Conservation (phyloP, 768 basidiomycete genomes). For the Clitopilus hobsonii region DNA sequence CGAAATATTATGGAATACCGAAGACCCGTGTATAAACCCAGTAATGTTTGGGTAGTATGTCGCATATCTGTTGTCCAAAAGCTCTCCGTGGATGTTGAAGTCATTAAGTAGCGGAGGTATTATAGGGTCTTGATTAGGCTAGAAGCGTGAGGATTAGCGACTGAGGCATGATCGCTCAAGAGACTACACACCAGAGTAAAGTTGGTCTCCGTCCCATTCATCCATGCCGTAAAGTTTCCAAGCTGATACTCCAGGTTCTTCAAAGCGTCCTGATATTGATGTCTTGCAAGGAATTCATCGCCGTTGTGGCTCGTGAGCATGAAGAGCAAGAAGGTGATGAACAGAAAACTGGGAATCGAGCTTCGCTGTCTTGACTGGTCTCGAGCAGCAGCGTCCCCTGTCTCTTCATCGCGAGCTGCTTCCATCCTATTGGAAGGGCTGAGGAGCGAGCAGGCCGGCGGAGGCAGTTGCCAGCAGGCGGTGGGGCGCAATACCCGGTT, state of each 20-base stretch:
- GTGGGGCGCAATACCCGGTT: constrained; percentile 4
- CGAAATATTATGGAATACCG: constrained; percentile 63
- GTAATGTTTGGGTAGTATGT: constrained; percentile 78
- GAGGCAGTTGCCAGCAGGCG: background rate
- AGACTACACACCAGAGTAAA: constrained; percentile 50
- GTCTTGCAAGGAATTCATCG: constrained; percentile 60
- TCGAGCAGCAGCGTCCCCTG: constrained; percentile 23
- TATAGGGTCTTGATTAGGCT: constrained; percentile 45
- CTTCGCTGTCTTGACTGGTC: constrained; percentile 40
- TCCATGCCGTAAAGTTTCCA: constrained; percentile 73
- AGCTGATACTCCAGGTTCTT: constrained; percentile 52
- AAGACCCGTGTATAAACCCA: constrained; percentile 68
- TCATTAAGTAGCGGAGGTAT: constrained; percentile 43
- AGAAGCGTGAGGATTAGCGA: background rate
- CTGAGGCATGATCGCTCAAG: background rate
- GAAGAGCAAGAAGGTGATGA: constrained; percentile 71
- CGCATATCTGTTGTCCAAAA: constrained; percentile 36
- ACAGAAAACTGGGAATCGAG: constrained; percentile 68
- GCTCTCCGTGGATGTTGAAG: constrained; percentile 39
- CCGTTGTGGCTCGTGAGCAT: constrained; percentile 74
- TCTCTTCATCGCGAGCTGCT: constrained; percentile 32
- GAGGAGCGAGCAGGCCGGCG: background rate
- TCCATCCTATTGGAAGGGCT: constrained; percentile 17
- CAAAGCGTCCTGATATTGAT: constrained; percentile 65
- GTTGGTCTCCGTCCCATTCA: constrained; percentile 61